These are phyloP conservation scores for Oryza meyeriana DNA, from an alignment of 176 grass and related monocot species.

Conservation along the genomic window DNA sequence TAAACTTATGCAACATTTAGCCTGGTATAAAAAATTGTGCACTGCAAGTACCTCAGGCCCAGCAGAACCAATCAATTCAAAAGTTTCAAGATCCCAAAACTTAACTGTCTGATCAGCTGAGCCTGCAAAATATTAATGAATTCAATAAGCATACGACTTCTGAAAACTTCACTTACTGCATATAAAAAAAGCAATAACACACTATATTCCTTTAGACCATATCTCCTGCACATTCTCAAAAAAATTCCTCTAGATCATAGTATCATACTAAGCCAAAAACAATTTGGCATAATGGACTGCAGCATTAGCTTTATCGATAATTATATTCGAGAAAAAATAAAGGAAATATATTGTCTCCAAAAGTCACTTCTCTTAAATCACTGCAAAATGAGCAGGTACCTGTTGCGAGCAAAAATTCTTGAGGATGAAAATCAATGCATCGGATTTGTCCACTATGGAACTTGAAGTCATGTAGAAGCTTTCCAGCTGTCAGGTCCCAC, in stretches of 20 bases:
- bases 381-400: conserved; percentile 44
- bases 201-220: background rate
- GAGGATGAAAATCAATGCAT: conserved; percentile 89
- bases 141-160: conserved; percentile 11
- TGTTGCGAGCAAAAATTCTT: conserved; percentile 97
- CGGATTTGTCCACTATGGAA: conserved; percentile 72
- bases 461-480: conserved; percentile 96
- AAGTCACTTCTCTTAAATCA: background rate
- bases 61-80: conserved; percentile 96
- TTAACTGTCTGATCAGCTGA: conserved; percentile 85
- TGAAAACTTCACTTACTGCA: background rate
- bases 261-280: background rate
- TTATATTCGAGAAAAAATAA: background rate
- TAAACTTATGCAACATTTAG: background rate
- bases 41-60: conserved; percentile 68
- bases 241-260: background rate
- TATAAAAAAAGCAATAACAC: background rate
- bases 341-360: background rate
- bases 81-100: conserved; percentile 99
- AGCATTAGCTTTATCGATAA: background rate
- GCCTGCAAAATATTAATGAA: conserved; percentile 52
- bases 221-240: background rate
- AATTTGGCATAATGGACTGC: background rate
- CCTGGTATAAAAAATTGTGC: background rate
- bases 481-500: conserved; percentile 99